Base-by-base conservation (phyloP, 2,329 filamentous ascomycete species). In the Botryotinia globosa region DNA sequence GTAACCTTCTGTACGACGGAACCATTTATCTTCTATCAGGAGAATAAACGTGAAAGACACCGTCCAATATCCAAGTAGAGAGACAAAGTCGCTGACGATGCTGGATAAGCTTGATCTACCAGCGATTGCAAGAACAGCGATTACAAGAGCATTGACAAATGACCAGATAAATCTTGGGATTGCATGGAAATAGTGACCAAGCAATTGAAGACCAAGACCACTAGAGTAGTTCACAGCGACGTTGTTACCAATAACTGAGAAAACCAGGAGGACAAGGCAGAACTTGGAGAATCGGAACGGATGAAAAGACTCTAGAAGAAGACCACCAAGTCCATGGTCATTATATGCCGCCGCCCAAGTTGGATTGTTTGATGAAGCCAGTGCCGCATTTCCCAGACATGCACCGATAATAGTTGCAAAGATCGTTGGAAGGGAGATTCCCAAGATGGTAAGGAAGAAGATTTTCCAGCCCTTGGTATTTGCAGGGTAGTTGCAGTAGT, bases 241-340 rank as follows among this genome's bases (percentile, higher is more conserved):
- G 51, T 80, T 80, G 70, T 80, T 80, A 25, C 78, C 79, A 4
- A 80, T 62, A 29, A 80, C 79, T 37, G 78, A 78, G 75, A 80
- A 80, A 34, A 77, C 75, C 48, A 80, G 74, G 25, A 80, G 73
- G 22, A 80, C 77, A n/a, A 80, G 82, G 63, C 83, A 82, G 76
- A 86, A 83, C 73, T 86, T 86, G 45, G 84, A 83, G 76, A 85
- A 86, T 34, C 83, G 83, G 12, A 80, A 75, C 1, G 85, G 85
- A 74, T 85, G 81, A 32, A 84, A 83, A 77, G 84, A 81, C 59
- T 82, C 80, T 37, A 83, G 79, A 73, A 87, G 82, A 7, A 87
- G 80, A 73, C 84, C 85, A 32, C 85, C 85, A 1, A 87, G 80
- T 20, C 83, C 83, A 62, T 85, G 80, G 34, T 83, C 78, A 34